Evolutionary conservation across 116 monocot genomes (phyloP), one percentile per base, ranked within the genome.

Genomic region (Iris pallida): DNA sequence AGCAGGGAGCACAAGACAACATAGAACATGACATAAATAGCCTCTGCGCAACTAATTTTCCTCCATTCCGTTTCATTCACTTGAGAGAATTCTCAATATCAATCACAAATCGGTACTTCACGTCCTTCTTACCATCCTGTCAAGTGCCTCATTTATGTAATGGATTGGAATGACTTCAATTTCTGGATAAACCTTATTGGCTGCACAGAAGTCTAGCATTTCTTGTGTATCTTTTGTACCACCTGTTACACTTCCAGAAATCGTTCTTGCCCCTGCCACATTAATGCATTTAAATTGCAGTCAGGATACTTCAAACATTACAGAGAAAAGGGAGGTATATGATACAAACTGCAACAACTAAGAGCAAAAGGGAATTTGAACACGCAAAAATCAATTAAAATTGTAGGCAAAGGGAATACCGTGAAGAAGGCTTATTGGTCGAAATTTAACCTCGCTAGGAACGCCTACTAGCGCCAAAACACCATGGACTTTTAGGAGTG

Each of bases 61-160:
- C 30, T 30, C 30, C 30, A 30, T 30, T 30, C 30, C 30, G 30
- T 30, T 30, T 30, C 2, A 30, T 11, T 82, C 64, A 75, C 68
- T 80, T 83, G 45, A 93, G 68, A 40, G 89, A 88, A 47, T 78
- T 84, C 66, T 74, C 77, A n/a, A 93, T 74, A 68, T 93, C 93
- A n/a, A 93, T 89, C 20, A 88, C 86, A 53, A 88, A 92, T 0
- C 89, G 80, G 54, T 83, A 88, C 66, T 83, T 88, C 4, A 86
- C 81, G 68, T 88, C 92, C 16, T 69, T 78, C 5, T 86, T 83
- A 81, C 65, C 18, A 92, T 57, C 76, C 92, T 81, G 13, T 88
- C 79, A 6, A 83, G 83, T 7, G 86, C 93, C 52, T 86, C 79
- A 57, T 93, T 89, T 75, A 86, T 79, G 57, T 87, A 82, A 18